phyloP scores from a whole-genome alignment of 2,329 filamentous ascomycete genomes.

The Zopfia rhizophila region DNA sequence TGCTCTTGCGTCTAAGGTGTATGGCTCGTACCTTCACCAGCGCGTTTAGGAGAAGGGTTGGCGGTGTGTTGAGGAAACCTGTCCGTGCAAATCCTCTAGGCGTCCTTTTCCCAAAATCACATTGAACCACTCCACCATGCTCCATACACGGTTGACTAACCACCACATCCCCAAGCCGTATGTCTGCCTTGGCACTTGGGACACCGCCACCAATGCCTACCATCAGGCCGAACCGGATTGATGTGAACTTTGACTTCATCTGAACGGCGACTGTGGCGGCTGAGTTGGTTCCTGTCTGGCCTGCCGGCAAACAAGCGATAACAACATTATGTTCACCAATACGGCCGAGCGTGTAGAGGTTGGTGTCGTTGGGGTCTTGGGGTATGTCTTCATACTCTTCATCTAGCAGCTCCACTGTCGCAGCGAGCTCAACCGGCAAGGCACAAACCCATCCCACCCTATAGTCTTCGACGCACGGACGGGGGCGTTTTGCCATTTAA shows the following conservation, averaged over 20 bases:
- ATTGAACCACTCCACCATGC: neutral
- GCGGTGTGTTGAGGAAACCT: conserved; percentile 7
- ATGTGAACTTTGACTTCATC: conserved; percentile 36
- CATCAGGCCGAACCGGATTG: conserved; percentile 27
- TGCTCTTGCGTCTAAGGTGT: neutral
- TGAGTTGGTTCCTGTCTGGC: conserved; percentile 39
- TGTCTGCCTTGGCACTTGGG: conserved; percentile 12
- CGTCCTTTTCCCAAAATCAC: neutral
- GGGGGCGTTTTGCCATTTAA: too few relatives aligned
- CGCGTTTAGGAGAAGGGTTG: conserved; percentile 2
- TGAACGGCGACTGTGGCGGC: conserved; percentile 38
- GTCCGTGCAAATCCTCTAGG: neutral
- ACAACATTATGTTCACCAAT: conserved; percentile 47
- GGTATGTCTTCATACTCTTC: conserved; percentile 24
- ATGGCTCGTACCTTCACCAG: conserved; percentile 10
- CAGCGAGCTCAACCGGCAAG: conserved; percentile 41
- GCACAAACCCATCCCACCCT: conserved; percentile 47
- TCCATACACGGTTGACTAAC: neutral
- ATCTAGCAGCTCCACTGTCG: conserved; percentile 39
- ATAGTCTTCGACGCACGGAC: conserved; percentile 36
- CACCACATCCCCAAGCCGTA: neutral
- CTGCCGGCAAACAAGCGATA: conserved; percentile 35
- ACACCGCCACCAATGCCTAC: conserved; percentile 21
- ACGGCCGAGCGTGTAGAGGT: conserved; percentile 28
- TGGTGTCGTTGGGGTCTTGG: conserved; percentile 35